Conservation (phyloP, 2,329 filamentous ascomycete genomes). For the Capronia americana region DNA sequence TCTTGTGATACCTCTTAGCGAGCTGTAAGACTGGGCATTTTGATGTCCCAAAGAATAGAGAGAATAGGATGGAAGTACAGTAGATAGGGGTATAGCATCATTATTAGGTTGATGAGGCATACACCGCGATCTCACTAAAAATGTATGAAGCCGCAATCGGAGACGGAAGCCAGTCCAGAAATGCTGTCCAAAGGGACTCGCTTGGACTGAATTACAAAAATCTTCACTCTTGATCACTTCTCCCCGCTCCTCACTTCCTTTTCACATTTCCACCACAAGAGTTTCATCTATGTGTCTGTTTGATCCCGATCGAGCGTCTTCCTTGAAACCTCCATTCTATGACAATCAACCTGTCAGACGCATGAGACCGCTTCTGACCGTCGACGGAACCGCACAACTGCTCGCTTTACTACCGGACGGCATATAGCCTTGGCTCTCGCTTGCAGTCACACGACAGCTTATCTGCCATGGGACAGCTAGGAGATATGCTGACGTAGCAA, state of each 20-base stretch:
- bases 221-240: neutral
- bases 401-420: no score
- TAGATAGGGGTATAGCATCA: neutral
- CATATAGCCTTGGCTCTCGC: no score
- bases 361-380: no score
- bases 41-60: slow-evolving; percentile 1
- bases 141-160: neutral
- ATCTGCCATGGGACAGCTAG: no score
- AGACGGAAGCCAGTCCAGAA: neutral
- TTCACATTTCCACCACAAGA: neutral
- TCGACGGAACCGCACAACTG: no score
- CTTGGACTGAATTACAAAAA: neutral
- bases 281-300: neutral
- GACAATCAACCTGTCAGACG: no score
- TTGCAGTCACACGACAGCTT: no score
- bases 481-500: no score
- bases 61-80: slow-evolving; percentile 1
- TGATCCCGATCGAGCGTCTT: neutral
- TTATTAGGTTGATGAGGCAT: neutral
- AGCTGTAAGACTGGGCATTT: slow-evolving; percentile 1
- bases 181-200: neutral
- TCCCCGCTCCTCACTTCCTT: no score
- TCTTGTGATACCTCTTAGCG: slow-evolving; percentile 19
- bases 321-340: neutral
- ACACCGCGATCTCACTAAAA: neutral